These are phyloP conservation scores for Rhizopogon vinicolor DNA, from an alignment of 768 basidiomycete genomes.

Conservation along the genomic window DNA sequence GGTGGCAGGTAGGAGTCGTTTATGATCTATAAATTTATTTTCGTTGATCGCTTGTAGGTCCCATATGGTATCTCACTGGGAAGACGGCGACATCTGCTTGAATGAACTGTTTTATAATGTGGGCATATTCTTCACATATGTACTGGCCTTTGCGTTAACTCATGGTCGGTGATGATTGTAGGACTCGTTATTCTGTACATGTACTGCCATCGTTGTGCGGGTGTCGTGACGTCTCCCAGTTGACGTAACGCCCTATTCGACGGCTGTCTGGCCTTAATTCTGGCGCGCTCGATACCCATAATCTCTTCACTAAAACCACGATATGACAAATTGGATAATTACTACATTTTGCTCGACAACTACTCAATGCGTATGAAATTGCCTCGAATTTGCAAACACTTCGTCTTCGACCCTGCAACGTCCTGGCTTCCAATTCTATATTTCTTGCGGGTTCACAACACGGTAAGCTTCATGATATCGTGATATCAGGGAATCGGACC, in stretches of 20 bases:
- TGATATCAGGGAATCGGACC: not conserved
- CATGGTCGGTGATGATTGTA: conserved; percentile 23
- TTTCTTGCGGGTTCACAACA: not conserved
- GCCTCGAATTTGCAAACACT: not conserved
- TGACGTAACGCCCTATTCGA: not conserved
- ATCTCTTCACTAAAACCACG: conserved; percentile 2
- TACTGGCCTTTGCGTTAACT: conserved; percentile 2
- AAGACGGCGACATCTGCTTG: conserved; percentile 73
- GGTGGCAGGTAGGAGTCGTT: conserved; percentile 64
- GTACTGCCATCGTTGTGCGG: conserved; percentile 58
- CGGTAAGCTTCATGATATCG: not conserved
- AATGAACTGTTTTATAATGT: conserved; percentile 81
- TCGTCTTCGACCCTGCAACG: not conserved
- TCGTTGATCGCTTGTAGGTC: conserved; percentile 41
- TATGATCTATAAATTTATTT: not conserved
- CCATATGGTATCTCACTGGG: conserved; percentile 84
- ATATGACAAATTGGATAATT: not conserved
- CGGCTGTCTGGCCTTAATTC: not conserved
- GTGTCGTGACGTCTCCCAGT: conserved; percentile 25
- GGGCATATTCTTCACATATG: conserved; percentile 25
- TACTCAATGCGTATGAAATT: not conserved
- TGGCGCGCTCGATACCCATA: conserved; percentile 14
- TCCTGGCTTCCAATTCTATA: not conserved
- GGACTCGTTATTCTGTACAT: conserved; percentile 70
- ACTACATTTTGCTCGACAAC: not conserved